Percentiles rank a stretch among this genome's conserved stretches.
Conservation (phyloP, 106 monocot species). For the Allium fistulosum region DNA sequence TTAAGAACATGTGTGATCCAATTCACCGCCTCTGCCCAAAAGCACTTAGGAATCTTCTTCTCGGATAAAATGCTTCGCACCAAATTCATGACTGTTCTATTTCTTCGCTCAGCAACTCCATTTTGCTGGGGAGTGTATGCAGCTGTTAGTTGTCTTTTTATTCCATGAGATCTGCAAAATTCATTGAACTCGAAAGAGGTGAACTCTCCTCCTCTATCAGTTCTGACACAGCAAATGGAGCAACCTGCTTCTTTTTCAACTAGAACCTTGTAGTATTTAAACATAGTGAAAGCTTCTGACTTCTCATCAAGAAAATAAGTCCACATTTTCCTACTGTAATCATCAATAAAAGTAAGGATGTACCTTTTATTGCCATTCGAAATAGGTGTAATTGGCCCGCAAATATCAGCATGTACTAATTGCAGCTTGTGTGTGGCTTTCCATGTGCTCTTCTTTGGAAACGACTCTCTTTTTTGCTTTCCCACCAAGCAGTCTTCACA, state of each 20-base stretch:
- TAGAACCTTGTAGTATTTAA: not conserved
- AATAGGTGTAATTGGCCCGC: not conserved
- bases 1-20: not conserved
- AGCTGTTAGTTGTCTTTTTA: not conserved
- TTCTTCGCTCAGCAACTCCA: not conserved
- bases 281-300: not conserved
- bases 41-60: not conserved
- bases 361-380: not conserved
- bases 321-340: not conserved
- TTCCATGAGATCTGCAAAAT: not conserved
- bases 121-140: not conserved
- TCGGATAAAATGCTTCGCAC: not conserved
- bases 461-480: not conserved
- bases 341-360: conserved; percentile 3
- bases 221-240: not conserved
- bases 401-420: not conserved
- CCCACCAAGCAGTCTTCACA: conserved; percentile 1
- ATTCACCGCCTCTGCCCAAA: not conserved
- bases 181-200: not conserved
- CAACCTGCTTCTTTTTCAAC: not conserved
- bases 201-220: not conserved
- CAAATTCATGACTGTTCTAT: not conserved
- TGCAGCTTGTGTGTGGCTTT: not conserved
- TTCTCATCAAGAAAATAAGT: not conserved
- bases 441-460: not conserved